Evolutionary conservation across 441 rosid genomes (phyloP), one percentile per base, ranked within the genome.

Genomic region (Iberis amara): DNA sequence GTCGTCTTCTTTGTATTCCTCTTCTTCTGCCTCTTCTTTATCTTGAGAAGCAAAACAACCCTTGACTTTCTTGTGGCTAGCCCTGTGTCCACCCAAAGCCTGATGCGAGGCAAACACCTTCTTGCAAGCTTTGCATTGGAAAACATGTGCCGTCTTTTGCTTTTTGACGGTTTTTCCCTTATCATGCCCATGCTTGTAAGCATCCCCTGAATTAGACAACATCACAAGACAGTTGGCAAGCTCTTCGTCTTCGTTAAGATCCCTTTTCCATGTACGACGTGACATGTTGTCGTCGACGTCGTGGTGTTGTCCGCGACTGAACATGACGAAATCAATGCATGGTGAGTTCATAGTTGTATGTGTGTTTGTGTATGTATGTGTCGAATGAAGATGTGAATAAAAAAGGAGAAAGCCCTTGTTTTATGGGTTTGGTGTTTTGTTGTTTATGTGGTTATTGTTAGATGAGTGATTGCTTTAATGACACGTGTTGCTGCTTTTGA

Each of bases 21-120:
- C 55, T 50, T 71, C 59, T 13, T 76, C 81, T 7, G 75, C 83
- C 6, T 61, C 65, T 5, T 72, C 77, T 58, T 81, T 80, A 9
- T 72, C 68, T 61, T 86, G 62, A 0, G 97, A 78, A 7, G 99
- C 99, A 60, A 86, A 92, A 52, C 99, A 92, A 26, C 99, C 99
- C 70, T 89, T 89, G 39, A 92, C 99, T 54, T 92, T 92, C 74
- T 92, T 89, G 76, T 92, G 99, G 67, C 99, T 92, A 7, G 99
- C 99, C 72, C 99, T 77, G 52, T 92, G 97, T 44, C 99, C 99
- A 3, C 97, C 99, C 52, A 92, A 62, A 6, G 99, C 99, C 77
- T 89, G 99, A 65, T 92, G 99, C 18, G 99, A 92, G 68, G 80
- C 76, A 71, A 92, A 92, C 58, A 86, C 90, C 68, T 89, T 92